Evolutionary conservation across 768 basidiomycete species (phyloP), one percentile per base, ranked within the genome.

Genomic region (Russula olivacea): DNA sequence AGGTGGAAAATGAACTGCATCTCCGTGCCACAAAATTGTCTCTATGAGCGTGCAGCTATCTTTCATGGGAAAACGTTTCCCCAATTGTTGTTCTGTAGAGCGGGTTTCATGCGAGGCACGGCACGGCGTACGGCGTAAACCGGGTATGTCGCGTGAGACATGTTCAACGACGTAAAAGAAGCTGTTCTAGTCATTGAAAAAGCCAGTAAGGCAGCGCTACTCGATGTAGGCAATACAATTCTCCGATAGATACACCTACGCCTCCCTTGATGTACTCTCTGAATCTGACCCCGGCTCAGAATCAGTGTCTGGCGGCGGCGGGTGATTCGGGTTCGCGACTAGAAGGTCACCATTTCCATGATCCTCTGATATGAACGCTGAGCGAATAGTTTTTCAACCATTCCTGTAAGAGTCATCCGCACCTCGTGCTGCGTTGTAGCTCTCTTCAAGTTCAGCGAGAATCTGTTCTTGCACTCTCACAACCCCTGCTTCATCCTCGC

Each of bases 371-470:
- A 45, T 7, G 36, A 40, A 32, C 14, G 11, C 8, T 45, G 8
- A 55, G 30, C 2, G 23, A 41, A 6, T 38, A n/a, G 30, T 19
- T 34, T 34, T 10, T 23, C 36, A 17, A 38, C 3, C n/a, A 38
- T n/a, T 38, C 50, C 17, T 38, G 34, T 53, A 64, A 4, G 48
- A 45, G 50, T 32, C 41, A n/a, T 41, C 69, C 73, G 38, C 40
- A 84, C 87, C 81, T 76, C 89, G 75, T 1, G 85, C 83, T 61
- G 82, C 80, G 36, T 77, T 74, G 72, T 86, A 91, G 58, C 75
- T 81, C 21, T 74, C 74, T 72, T 90, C 83, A 19, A 89, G 79
- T 66, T 93, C 86, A 3, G 80, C 74, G 55, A 93, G 84, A 55
- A 92, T 85, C 32, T 73, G 74, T 28, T 88, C 82, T 71, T 94